Conservation (phyloP, 768 basidiomycete genomes). For the Gymnopilus dilepis region DNA sequence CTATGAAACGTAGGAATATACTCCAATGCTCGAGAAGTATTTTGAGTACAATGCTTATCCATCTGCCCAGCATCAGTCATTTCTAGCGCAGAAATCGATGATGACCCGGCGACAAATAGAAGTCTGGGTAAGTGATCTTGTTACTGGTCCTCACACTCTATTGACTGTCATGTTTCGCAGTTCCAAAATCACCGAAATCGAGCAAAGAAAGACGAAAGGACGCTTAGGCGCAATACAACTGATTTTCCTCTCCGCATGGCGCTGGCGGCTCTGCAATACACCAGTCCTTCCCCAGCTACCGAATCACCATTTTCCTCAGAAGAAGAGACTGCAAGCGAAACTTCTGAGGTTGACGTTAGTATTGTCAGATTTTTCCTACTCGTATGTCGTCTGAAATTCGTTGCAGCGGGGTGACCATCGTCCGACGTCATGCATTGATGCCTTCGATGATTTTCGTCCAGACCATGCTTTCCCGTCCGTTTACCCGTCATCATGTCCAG, state of each 20-base stretch:
- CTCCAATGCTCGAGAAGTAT: slow-evolving; percentile 51
- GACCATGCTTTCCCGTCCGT: slow-evolving; percentile 33
- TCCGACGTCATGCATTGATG: background rate
- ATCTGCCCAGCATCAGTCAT: slow-evolving; percentile 39
- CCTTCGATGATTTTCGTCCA: slow-evolving; percentile 4
- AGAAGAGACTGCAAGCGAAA: background rate
- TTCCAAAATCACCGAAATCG: slow-evolving; percentile 60
- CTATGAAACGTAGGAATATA: slow-evolving; percentile 43
- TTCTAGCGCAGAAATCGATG: slow-evolving; percentile 45
- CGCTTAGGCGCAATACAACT: slow-evolving; percentile 23
- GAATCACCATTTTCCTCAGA: background rate
- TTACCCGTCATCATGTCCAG: background rate
- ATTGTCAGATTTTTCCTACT: background rate
- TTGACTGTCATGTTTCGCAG: slow-evolving; percentile 33
- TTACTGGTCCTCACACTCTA: background rate
- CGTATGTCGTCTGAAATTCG: background rate
- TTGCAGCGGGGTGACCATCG: background rate
- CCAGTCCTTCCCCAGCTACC: rapidly evolving
- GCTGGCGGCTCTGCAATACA: background rate
- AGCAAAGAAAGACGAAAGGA: slow-evolving; percentile 36
- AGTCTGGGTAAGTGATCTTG: slow-evolving; percentile 51
- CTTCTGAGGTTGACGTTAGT: background rate
- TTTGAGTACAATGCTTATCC: slow-evolving; percentile 56
- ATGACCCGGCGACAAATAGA: slow-evolving; percentile 56
- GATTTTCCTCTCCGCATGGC: slow-evolving; percentile 16